Percentiles rank a stretch among this genome's conserved stretches.
These are phyloP conservation scores for Arthrinium puccinioides DNA, from an alignment of 2,329 filamentous ascomycete species.

Conservation along the genomic window DNA sequence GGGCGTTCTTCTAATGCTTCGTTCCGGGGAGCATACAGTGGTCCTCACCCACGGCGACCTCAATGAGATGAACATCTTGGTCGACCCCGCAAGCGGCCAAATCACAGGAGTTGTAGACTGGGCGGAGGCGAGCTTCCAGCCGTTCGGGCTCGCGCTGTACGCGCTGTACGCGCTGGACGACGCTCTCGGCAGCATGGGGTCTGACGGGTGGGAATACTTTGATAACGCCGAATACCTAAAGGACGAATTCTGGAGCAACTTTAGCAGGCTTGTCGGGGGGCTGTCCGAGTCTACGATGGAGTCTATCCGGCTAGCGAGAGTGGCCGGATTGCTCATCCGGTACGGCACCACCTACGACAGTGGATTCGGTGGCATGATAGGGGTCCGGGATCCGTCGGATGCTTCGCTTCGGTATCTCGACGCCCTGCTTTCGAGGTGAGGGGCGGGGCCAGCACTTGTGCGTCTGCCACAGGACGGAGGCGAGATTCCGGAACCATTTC, in stretches of 20 bases:
- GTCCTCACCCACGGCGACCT: background rate
- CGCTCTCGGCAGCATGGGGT: background rate
- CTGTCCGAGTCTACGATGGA: too few species aligned
- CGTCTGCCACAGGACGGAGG: too few species aligned
- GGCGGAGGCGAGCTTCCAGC: conserved; percentile 7
- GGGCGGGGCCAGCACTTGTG: too few species aligned
- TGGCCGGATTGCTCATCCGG: too few species aligned
- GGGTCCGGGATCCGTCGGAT: too few species aligned
- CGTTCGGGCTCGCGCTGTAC: conserved; percentile 17
- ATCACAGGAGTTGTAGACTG: conserved; percentile 12
- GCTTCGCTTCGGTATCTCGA: too few species aligned
- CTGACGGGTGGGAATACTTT: background rate
- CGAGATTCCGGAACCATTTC: too few species aligned
- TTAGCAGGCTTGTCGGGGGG: too few species aligned
- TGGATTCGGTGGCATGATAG: too few species aligned
- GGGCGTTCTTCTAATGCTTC: background rate
- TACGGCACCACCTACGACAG: too few species aligned
- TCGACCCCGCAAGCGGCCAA: conserved; percentile 4
- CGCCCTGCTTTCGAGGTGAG: too few species aligned
- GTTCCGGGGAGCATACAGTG: background rate
- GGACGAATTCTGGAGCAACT: background rate
- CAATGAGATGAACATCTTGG: conserved; percentile 8
- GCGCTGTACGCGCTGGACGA: conserved; percentile 1
- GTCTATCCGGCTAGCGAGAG: too few species aligned
- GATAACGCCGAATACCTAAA: background rate